These are phyloP conservation scores for Aspergillus nomiae DNA, from an alignment of 2,329 filamentous ascomycete species.

Conservation along the genomic window DNA sequence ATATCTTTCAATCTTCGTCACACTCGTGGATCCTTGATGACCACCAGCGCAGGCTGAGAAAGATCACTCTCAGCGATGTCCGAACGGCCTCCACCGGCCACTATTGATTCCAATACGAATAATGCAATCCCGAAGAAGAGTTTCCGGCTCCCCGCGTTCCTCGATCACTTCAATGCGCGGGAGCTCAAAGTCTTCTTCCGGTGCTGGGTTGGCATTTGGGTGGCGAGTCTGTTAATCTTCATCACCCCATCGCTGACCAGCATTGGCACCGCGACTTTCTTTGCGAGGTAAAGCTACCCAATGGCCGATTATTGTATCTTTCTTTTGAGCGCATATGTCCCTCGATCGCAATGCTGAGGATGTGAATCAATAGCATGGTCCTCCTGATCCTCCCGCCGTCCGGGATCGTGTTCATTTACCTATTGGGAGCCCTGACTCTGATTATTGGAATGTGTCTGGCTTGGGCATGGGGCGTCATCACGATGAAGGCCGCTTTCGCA, in stretches of 20 bases:
- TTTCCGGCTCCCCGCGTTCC: constrained; percentile 12
- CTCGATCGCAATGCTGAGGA: neutral
- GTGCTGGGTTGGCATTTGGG: constrained; percentile 51
- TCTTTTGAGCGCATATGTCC: neutral
- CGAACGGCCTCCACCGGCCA: neutral
- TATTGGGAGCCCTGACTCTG: constrained; percentile 47
- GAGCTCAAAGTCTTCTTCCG: constrained; percentile 53
- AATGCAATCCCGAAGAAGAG: neutral
- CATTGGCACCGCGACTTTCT: constrained; percentile 52
- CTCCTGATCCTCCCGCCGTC: constrained; percentile 51
- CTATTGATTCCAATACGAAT: neutral
- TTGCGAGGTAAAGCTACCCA: constrained; percentile 28
- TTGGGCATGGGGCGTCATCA: constrained; percentile 54
- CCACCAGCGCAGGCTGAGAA: neutral
- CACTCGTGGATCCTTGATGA: neutral
- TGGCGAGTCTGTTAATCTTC: constrained; percentile 49
- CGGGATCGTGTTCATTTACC: constrained; percentile 49
- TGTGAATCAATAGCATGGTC: constrained; percentile 30
- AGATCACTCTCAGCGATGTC: neutral
- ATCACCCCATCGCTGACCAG: constrained; percentile 45
- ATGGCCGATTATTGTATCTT: neutral
- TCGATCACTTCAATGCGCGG: constrained; percentile 50
- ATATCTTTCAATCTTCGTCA: neutral
- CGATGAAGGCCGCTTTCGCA: constrained; percentile 52
- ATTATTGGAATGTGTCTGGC: constrained; percentile 51